These are phyloP conservation scores for Hyphodiscus hymeniophilus DNA, from an alignment of 495 filamentous ascomycete species.

Conservation along the genomic window DNA sequence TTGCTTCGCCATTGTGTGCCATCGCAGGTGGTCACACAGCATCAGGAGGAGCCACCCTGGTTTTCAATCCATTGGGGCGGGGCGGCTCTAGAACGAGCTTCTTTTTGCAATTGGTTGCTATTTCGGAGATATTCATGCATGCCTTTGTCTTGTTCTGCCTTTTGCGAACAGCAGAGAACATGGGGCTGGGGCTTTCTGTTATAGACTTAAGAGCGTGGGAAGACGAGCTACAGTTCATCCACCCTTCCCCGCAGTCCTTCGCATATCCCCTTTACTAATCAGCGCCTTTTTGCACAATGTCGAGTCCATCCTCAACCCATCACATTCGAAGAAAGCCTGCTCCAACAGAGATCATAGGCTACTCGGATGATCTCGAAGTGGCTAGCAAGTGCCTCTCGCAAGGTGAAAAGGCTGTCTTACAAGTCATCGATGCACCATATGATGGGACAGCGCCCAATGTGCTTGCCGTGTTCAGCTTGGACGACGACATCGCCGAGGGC, in stretches of 20 bases:
- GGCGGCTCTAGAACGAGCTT: too few species aligned
- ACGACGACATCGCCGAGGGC: neutral
- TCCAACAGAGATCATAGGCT: neutral
- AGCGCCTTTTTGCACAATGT: constrained; percentile 2
- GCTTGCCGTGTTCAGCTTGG: constrained; percentile 1
- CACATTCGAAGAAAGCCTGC: neutral
- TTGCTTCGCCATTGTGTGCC: too few species aligned
- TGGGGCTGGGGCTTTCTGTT: too few species aligned
- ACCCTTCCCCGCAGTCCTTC: neutral
- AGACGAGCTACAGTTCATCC: too few species aligned
- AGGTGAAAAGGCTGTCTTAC: constrained; percentile 2
- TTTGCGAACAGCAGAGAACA: too few species aligned
- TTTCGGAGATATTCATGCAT: too few species aligned
- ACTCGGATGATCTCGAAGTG: constrained; percentile 2
- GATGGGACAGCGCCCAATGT: neutral
- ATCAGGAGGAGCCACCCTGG: too few species aligned
- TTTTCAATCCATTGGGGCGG: too few species aligned
- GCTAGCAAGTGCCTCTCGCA: constrained; percentile 4
- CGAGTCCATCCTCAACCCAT: constrained; percentile 3
- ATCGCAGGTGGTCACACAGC: too few species aligned
- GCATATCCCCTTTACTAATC: neutral
- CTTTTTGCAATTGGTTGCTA: too few species aligned
- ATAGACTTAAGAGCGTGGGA: too few species aligned
- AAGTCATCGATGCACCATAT: constrained; percentile 3
- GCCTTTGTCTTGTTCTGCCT: too few species aligned